Percentiles rank a stretch among this genome's conserved stretches.
These are phyloP conservation scores for Aspergillus ostianus DNA, from an alignment of 495 filamentous ascomycete species.

Conservation along the genomic window DNA sequence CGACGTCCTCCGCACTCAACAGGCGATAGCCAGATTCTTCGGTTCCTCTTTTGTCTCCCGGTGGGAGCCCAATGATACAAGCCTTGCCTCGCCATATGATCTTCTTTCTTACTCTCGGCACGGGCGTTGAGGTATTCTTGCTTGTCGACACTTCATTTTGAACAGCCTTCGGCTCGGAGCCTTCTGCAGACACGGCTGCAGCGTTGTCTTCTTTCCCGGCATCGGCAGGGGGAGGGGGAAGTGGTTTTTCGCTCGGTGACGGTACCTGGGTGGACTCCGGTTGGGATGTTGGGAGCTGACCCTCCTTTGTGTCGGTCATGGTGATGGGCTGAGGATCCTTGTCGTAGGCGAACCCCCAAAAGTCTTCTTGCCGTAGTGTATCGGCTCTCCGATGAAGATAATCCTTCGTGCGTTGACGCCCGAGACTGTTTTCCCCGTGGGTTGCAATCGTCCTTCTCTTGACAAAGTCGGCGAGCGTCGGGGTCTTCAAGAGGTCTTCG, in stretches of 20 bases:
- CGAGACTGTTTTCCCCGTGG: slow-evolving; percentile 15
- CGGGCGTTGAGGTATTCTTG: slow-evolving; percentile 19
- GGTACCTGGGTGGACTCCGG: slow-evolving; percentile 16
- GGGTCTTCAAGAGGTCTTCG: slow-evolving; percentile 43
- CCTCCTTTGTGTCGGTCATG: slow-evolving; percentile 36
- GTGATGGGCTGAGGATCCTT: slow-evolving; percentile 35
- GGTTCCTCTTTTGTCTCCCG: slow-evolving; percentile 61
- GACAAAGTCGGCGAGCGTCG: slow-evolving; percentile 43
- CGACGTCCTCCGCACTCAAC: slow-evolving; percentile 59
- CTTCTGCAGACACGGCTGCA: slow-evolving; percentile 4
- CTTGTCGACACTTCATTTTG: slow-evolving; percentile 18
- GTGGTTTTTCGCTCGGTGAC: slow-evolving; percentile 43
- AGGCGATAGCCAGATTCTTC: slow-evolving; percentile 55
- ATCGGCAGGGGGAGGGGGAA: slow-evolving; percentile 44
- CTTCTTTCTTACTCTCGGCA: slow-evolving; percentile 41
- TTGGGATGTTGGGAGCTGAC: slow-evolving; percentile 23
- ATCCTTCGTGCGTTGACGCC: slow-evolving; percentile 45
- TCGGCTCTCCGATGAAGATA: slow-evolving; percentile 56
- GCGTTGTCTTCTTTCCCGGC: slow-evolving; percentile 17
- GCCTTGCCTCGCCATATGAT: slow-evolving; percentile 69
- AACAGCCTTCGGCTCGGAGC: slow-evolving; percentile 9
- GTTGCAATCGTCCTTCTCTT: slow-evolving; percentile 22
- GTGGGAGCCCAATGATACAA: slow-evolving; percentile 68
- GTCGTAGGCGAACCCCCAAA: slow-evolving; percentile 50
- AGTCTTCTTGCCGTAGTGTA: slow-evolving; percentile 60